Evolutionary conservation across 2,329 filamentous ascomycete species (phyloP), one percentile per base, ranked within the genome.

Genomic region (Hypoxylon sp.): DNA sequence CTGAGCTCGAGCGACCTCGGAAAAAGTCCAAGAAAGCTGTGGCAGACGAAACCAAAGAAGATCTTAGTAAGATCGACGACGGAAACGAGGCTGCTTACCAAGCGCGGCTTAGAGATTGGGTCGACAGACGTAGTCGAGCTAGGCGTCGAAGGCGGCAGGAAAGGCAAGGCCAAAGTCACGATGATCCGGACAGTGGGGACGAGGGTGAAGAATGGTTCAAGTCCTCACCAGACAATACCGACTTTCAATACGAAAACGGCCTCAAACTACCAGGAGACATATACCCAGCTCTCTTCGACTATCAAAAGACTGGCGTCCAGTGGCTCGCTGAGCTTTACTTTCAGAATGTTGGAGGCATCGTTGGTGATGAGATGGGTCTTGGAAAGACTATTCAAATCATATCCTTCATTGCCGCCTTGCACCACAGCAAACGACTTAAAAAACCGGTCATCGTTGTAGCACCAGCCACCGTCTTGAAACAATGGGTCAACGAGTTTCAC

Each of bases 401-500:
- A 40, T 86, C 91, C 0, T 96, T 96, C 63, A 78, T 99, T 37
- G 92, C 94, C 2, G 90, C 91, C 2, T 75, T 99, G 6, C 94
- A 99, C 68, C 92, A 97, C 71, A 97, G 91, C 72, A 89, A 88
- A 61, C 89, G 86, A 64, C 81, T 97, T 15, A 83, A 81, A 15
- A 90, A 90, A 52, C 94, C 94, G 0, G 86, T 95, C 31, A 90
- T 99, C 52, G 83, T 99, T 5, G 91, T 99, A 3, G 92, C 91
- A 40, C 94, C 94, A 2, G 93, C 93, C 3, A 99, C 94, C 0
- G 88, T 99, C 16, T 87, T 99, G 75, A 89, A 91, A 55, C 94
- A 99, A 69, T 99, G 94, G 94, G 94, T 97, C 8, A 96, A 95
- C 59, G 94, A 99, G 67, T 97, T 99, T 63, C 95, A 99, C 72